These are phyloP conservation scores for Pseudevernia furfuracea DNA, from an alignment of 495 filamentous ascomycete species.

Conservation along the genomic window DNA sequence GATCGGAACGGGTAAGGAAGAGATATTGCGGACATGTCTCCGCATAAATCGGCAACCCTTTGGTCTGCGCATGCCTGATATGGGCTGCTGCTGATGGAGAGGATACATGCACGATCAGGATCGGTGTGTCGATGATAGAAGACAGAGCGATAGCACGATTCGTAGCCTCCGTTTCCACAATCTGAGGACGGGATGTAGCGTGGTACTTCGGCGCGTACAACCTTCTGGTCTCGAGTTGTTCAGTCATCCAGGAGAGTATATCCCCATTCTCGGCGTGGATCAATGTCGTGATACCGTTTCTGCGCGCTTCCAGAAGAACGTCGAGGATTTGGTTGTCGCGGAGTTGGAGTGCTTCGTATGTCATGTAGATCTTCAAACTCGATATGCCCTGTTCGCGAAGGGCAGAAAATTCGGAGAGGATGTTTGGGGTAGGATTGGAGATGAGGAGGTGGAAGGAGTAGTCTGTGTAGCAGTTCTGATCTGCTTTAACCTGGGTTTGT, in stretches of 20 bases:
- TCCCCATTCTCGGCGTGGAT: constrained; percentile 56
- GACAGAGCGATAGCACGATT: constrained; percentile 50
- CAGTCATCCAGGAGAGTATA: constrained; percentile 44
- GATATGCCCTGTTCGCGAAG: constrained; percentile 42
- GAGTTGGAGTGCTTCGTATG: constrained; percentile 50
- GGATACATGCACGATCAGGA: constrained; percentile 53
- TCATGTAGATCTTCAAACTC: constrained; percentile 58
- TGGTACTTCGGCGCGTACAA: constrained; percentile 49
- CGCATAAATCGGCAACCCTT: constrained; percentile 49
- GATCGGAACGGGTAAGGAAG: constrained; percentile 47
- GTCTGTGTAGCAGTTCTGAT: constrained; percentile 46
- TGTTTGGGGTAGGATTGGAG: constrained; percentile 40
- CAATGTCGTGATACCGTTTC: constrained; percentile 48
- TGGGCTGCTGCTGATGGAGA: constrained; percentile 43
- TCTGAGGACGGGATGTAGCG: constrained; percentile 43
- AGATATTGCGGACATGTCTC: constrained; percentile 62
- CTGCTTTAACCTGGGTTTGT: constrained; percentile 41
- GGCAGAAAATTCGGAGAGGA: constrained; percentile 41
- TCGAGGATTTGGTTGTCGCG: constrained; percentile 50
- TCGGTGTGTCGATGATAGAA: constrained; percentile 48
- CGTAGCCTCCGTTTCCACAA: constrained; percentile 52
- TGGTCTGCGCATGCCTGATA: constrained; percentile 49
- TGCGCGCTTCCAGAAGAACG: constrained; percentile 43
- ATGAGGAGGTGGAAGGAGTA: constrained; percentile 57
- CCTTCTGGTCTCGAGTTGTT: constrained; percentile 37